These are phyloP conservation scores for Yarrowia sp. DNA, from an alignment of 805 yeast species.

Conservation along the genomic window DNA sequence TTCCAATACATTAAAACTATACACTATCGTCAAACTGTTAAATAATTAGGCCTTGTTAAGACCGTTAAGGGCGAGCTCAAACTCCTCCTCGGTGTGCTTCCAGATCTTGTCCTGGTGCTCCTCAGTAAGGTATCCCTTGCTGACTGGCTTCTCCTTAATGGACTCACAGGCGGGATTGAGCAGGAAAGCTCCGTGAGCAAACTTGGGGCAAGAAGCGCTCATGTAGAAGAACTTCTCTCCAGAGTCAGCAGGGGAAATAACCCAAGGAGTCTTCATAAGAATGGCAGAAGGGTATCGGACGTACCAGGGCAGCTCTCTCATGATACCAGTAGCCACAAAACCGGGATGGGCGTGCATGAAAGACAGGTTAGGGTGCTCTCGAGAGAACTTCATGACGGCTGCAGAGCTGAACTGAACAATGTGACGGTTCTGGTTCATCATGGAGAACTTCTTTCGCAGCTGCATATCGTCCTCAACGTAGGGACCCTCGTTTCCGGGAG, in stretches of 20 bases:
- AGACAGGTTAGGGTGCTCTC: conserved; percentile 30
- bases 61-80: conserved; percentile 27
- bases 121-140: conserved; percentile 26
- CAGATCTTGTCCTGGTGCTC: conserved; percentile 33
- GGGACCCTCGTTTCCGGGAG: conserved; percentile 31
- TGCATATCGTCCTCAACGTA: conserved; percentile 33
- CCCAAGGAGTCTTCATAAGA: conserved; percentile 23
- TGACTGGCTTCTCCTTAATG: conserved; percentile 23
- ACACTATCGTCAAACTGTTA: neutral
- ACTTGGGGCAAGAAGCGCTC: conserved; percentile 28
- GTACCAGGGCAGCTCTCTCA: conserved; percentile 31
- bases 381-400: conserved; percentile 29
- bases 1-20: neutral
- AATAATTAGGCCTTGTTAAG: conserved; percentile 2
- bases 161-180: conserved; percentile 26
- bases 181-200: conserved; percentile 29
- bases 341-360: conserved; percentile 35
- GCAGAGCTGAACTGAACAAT: conserved; percentile 30
- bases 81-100: conserved; percentile 32
- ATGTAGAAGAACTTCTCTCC: conserved; percentile 33
- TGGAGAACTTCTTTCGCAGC: conserved; percentile 31
- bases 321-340: conserved; percentile 31
- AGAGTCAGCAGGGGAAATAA: conserved; percentile 26
- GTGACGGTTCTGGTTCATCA: conserved; percentile 27
- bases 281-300: conserved; percentile 23